phyloP scores from a whole-genome alignment of 192 early-diverging fungal genomes.

The Umbelopsis ramanniana region DNA sequence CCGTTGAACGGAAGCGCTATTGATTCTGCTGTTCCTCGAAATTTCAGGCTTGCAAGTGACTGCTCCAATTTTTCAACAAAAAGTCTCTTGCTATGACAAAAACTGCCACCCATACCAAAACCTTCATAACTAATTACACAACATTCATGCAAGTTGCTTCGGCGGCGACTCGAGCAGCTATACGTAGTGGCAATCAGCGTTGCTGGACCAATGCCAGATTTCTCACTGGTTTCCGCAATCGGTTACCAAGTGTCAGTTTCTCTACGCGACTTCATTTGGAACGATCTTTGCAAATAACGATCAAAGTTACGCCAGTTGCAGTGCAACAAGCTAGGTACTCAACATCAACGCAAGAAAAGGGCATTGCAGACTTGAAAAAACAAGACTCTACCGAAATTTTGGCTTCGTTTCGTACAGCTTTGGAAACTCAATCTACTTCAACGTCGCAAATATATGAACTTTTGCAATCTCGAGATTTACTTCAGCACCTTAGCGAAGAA shows the following conservation, averaged over 20 bases:
- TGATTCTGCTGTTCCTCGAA: too few relatives aligned
- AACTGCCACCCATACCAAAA: neutral
- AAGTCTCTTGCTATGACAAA: neutral
- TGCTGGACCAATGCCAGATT: conserved; percentile 18
- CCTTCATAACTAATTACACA: neutral
- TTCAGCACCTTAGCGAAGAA: conserved; percentile 16
- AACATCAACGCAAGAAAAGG: neutral
- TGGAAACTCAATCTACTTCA: neutral
- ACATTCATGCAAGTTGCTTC: conserved; percentile 13
- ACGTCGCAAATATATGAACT: neutral
- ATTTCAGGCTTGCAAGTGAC: neutral
- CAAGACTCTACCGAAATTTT: neutral
- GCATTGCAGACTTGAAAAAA: neutral
- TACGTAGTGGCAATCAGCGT: neutral
- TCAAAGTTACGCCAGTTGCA: neutral
- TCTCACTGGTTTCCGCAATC: neutral
- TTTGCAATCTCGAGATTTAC: neutral
- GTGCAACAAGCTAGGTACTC: neutral
- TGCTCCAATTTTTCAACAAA: neutral
- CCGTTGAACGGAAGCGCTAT: too few relatives aligned
- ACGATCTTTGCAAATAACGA: neutral
- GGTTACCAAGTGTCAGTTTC: neutral
- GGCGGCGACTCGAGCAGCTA: conserved; percentile 9
- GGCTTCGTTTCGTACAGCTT: neutral
- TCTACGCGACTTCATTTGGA: neutral